These are phyloP conservation scores for Fusarium foetens DNA, from an alignment of 2,329 filamentous ascomycete genomes.

Conservation along the genomic window DNA sequence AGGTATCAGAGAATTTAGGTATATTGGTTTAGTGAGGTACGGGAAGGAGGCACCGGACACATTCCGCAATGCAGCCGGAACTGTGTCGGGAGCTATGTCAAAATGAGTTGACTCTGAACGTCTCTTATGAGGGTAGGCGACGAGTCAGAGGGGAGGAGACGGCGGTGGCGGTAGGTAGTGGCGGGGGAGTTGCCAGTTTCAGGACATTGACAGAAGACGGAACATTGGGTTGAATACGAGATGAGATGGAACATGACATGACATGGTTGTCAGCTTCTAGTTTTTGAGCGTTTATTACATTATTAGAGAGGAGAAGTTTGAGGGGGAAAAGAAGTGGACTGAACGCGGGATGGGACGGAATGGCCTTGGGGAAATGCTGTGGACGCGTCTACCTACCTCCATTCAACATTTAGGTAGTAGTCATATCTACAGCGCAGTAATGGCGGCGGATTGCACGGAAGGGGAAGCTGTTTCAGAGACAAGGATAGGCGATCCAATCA, in stretches of 20 bases:
- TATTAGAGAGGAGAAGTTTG: background rate
- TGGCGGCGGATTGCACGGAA: background rate
- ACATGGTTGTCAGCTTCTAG: conserved; percentile 1
- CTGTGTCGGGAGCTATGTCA: conserved; percentile 1
- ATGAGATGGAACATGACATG: conserved; percentile 20
- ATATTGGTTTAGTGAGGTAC: background rate
- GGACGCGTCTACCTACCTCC: conserved; percentile 4
- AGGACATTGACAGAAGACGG: conserved; percentile 6
- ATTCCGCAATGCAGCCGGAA: conserved; percentile 17
- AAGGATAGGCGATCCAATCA: conserved; percentile 14
- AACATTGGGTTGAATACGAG: conserved; percentile 9
- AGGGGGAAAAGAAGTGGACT: conserved; percentile 24
- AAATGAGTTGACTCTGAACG: conserved; percentile 2
- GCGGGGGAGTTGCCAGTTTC: conserved; percentile 29
- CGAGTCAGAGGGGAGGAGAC: conserved; percentile 6
- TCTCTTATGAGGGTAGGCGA: background rate
- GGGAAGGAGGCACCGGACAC: background rate
- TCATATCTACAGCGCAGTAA: background rate
- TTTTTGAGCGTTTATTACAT: background rate
- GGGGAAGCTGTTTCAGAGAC: conserved; percentile 9
- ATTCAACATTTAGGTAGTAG: background rate
- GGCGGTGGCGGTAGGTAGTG: conserved; percentile 5
- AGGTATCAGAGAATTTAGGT: conserved; percentile 3
- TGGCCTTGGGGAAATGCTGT: conserved; percentile 20
- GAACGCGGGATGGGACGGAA: conserved; percentile 18